A percentile compares a stretch with the other conserved stretches of the same genome.
Conservation (phyloP, 2,329 filamentous ascomycete species). For the Chalara sp. region DNA sequence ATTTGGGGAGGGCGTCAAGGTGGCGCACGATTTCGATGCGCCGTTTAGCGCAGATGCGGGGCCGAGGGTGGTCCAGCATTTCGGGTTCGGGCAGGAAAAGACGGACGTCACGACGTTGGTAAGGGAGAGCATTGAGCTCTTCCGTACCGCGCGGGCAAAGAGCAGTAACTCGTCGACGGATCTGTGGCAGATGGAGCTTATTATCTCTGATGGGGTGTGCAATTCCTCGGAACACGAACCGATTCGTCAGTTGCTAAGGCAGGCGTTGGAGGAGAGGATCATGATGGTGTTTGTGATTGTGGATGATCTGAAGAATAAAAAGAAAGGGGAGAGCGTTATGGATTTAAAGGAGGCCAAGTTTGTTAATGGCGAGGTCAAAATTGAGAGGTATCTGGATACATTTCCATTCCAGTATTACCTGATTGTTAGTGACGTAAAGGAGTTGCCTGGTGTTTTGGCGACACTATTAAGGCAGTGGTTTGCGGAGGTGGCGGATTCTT, state of each 20-base stretch:
- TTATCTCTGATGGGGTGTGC: slow-evolving; percentile 90
- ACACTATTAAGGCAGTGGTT: slow-evolving; percentile 95
- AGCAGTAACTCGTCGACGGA: slow-evolving; percentile 51
- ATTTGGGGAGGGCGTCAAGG: slow-evolving; percentile 77
- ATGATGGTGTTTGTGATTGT: slow-evolving; percentile 99
- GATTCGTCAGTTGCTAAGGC: slow-evolving; percentile 74
- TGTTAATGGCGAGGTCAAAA: slow-evolving; percentile 64
- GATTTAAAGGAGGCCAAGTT: slow-evolving; percentile 87
- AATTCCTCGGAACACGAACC: slow-evolving; percentile 73
- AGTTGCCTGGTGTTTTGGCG: slow-evolving; percentile 82
- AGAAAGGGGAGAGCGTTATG: slow-evolving; percentile 63
- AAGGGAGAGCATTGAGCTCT: slow-evolving; percentile 69
- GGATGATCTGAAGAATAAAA: slow-evolving; percentile 52
- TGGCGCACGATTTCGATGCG: slow-evolving; percentile 78
- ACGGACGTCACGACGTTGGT: slow-evolving; percentile 83
- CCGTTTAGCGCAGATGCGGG: slow-evolving; percentile 79
- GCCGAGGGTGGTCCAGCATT: slow-evolving; percentile 75
- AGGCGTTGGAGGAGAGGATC: slow-evolving; percentile 87
- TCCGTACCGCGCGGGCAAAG: slow-evolving; percentile 63
- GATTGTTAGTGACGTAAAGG: slow-evolving; percentile 85
- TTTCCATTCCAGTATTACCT: slow-evolving; percentile 98
- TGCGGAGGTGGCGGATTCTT: slow-evolving; percentile 49
- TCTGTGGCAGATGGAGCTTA: slow-evolving; percentile 90
- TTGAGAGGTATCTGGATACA: slow-evolving; percentile 86
- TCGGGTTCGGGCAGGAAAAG: slow-evolving; percentile 76